Percentiles rank a stretch among this genome's conserved stretches.
phyloP scores from a whole-genome alignment of 2,329 filamentous ascomycete species.

The Colletotrichum costaricense region DNA sequence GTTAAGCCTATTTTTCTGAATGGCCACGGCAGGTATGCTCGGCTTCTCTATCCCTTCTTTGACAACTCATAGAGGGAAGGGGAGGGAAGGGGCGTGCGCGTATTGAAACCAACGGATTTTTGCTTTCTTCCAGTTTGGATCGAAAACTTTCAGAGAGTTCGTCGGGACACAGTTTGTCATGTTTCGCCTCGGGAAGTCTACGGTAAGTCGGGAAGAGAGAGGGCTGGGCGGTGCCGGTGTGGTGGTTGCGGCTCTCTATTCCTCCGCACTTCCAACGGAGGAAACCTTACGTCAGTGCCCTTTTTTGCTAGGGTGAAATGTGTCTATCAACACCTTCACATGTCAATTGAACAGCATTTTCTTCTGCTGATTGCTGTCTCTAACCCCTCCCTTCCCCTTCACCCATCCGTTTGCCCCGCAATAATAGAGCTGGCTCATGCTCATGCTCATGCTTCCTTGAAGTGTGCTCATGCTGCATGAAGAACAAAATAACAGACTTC shows the following conservation, averaged over 20 bases:
- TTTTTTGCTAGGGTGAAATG: neutral
- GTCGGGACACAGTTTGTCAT: constrained; percentile 23
- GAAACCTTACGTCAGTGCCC: neutral
- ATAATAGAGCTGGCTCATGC: constrained; percentile 8
- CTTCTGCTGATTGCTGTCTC: neutral
- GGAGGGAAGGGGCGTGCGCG: neutral
- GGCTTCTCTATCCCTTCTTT: too few species aligned
- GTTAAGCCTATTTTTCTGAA: neutral
- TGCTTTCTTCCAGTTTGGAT: neutral
- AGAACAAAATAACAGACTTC: constrained; percentile 5
- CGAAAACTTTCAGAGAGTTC: constrained; percentile 18
- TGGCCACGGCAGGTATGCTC: too few species aligned
- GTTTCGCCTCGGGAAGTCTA: constrained; percentile 32
- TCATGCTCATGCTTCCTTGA: neutral
- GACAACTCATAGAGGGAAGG: too few species aligned
- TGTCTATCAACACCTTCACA: neutral
- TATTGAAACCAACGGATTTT: neutral
- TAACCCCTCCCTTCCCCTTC: too few species aligned
- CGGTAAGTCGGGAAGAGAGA: constrained; percentile 6
- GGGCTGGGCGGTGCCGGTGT: neutral
- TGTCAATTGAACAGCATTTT: neutral
- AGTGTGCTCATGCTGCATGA: constrained; percentile 12
- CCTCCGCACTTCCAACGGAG: neutral
- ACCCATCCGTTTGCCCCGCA: neutral
- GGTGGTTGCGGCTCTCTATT: constrained; percentile 15